Percentiles rank a stretch among this genome's conserved stretches.
These are phyloP conservation scores for Leavenworthia alabamica DNA, from an alignment of 345 rosid species.

Conservation along the genomic window DNA sequence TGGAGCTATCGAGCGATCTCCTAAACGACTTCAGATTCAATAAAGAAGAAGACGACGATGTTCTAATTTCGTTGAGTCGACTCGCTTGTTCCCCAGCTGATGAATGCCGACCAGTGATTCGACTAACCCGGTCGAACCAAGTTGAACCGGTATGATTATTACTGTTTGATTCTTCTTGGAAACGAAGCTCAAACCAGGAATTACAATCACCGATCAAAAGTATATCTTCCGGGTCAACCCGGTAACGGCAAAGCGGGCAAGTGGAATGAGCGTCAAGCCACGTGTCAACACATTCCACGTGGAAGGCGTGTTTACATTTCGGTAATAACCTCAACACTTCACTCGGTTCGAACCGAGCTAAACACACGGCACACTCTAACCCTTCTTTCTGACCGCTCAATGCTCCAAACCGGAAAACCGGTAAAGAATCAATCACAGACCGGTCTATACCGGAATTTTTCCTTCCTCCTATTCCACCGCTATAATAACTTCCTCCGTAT, in stretches of 20 bases:
- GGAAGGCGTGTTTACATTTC: constrained; percentile 90
- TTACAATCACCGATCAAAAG: constrained; percentile 44
- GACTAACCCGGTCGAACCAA: constrained; percentile 19
- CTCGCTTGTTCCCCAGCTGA: constrained; percentile 48
- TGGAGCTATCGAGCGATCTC: constrained; percentile 49
- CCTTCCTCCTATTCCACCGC: constrained; percentile 18
- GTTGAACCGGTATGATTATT: not conserved
- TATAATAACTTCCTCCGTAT: constrained; percentile 3
- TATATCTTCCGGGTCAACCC: constrained; percentile 87
- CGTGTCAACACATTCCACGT: constrained; percentile 87
- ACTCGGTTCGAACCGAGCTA: constrained; percentile 49
- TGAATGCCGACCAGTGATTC: constrained; percentile 69
- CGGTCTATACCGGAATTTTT: constrained; percentile 79
- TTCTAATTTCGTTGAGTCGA: constrained; percentile 2
- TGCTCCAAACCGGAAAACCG: constrained; percentile 73
- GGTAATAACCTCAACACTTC: constrained; percentile 67
- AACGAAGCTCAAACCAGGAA: constrained; percentile 23
- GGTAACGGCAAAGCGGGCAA: constrained; percentile 87
- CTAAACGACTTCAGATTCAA: constrained; percentile 31
- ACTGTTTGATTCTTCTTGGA: constrained; percentile 10
- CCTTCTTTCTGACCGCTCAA: constrained; percentile 71
- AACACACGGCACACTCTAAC: constrained; percentile 80
- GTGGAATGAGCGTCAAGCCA: constrained; percentile 97
- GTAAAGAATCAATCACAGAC: constrained; percentile 62
- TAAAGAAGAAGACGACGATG: not conserved